Base-by-base conservation (phyloP, 768 basidiomycete species). In the Porphyrellus cyaneotinctus region DNA sequence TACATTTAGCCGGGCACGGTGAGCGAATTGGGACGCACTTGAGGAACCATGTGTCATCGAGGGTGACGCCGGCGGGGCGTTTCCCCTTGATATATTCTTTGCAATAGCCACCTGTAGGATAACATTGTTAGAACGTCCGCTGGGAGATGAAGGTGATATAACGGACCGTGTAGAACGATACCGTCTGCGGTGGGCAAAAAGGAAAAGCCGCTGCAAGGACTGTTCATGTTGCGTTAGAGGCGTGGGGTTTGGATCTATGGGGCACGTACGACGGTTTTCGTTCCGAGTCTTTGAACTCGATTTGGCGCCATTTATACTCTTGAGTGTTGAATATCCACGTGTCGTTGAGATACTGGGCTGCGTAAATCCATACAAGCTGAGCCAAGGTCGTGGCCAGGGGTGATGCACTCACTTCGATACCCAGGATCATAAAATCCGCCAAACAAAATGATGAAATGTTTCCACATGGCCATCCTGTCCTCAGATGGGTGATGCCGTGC, bases 341-440 rank as follows among this genome's bases (percentile, higher is more conserved):
- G 57, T 94, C 91, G 43, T 87, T 87, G 18, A 91, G 72, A 64
- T 93, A 94, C 37, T 84, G 80, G 6, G 90, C 90, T 92, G n/a
- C n/a, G n/a, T n/a, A n/a, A n/a, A n/a, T n/a, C n/a, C n/a, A 28
- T 4, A 13, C 13, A 2, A 12, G 23, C 2, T 24, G 4, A 49
- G 32, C 22, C 7, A 36, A 38, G 22, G 12, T 28, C 17, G 7
- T 11, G n/a, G 33, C 7, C 12, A 20, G 9, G 12, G 33, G 31
- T 13, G 31, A 11, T 24, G 9, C 1, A 26, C 43, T 60, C 24
- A 90, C 89, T 95, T 39, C 82, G 83, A 43, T 88, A 73, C 2
- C 93, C 92, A 2, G 89, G 87, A 64, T 95, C 91, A 57, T 90
- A 87, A 66, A 95, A 95, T 1, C 92, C 93, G 6, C 92, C 94